Evolutionary conservation across 2,329 filamentous ascomycete species (phyloP), one percentile per base, ranked within the genome.

Genomic region (Tolypocladium guangdongense): DNA sequence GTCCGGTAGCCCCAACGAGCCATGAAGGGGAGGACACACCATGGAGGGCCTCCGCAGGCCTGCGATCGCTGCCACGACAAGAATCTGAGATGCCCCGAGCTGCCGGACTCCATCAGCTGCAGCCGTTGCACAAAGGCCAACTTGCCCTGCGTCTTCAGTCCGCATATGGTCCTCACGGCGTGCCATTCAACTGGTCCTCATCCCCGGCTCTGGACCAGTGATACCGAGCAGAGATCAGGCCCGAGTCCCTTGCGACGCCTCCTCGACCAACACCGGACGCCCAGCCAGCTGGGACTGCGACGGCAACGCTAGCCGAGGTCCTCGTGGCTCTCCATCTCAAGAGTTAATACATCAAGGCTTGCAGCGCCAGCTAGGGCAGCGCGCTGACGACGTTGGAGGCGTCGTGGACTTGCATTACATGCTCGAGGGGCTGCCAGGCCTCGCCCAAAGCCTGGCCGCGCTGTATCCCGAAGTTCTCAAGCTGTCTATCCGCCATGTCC

Each of bases 51-150:
- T 52, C 33, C 62, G 70, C 62, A 66, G 33, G 69, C 71, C 16
- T 75, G 71, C 55, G 71, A 74, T 59, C 64, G 74, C 41, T 77
- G 75, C 41, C 74, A 77, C 55, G 65, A 67, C 20, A 75, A 78
- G 39, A 77, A 77, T 59, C 63, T 76, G 14, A 67, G 68, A 60
- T 78, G 74, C 50, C 70, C 71, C 6, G 74, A 73, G 52, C 63
- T 67, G 32, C 54, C 64, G 0, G 68, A 68, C 0, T 65, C 65
- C 32, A 53, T 61, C 7, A 59, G 61, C 12, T 78, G 74, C 56
- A 64, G 64, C 10, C 68, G 74, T 33, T 77, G 74, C 56, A 56
- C 64, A 24, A 76, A 71, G 57, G 72, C 72, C 24, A 63, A 65
- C 33, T 63, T 66, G 2, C 46, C 62, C 7, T 77, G 74, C 54